These are phyloP conservation scores for Hygrophorus pudorinus DNA, from an alignment of 768 basidiomycete species.

Conservation along the genomic window DNA sequence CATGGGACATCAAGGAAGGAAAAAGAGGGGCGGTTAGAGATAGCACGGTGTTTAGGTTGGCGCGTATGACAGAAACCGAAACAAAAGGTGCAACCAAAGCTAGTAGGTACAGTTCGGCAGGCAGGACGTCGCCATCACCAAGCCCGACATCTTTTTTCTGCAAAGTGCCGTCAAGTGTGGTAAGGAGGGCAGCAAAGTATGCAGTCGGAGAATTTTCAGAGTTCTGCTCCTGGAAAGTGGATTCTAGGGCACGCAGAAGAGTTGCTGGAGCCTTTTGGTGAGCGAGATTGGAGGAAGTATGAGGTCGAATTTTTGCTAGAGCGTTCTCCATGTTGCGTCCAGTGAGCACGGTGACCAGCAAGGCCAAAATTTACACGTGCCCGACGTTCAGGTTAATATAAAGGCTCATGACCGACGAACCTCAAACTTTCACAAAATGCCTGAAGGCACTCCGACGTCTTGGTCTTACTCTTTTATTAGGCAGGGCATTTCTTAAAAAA, in stretches of 20 bases:
- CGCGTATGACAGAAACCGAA: conserved; percentile 66
- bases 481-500: conserved; percentile 21
- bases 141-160: conserved; percentile 42
- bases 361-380: not conserved
- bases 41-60: conserved; percentile 63
- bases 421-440: conserved; percentile 20
- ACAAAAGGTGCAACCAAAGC: conserved; percentile 73
- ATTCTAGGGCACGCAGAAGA: conserved; percentile 77
- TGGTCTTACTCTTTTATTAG: conserved; percentile 66
- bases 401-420: too few relatives aligned
- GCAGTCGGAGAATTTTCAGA: conserved; percentile 71
- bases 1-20: conserved; percentile 49
- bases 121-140: conserved; percentile 66
- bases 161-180: conserved; percentile 71
- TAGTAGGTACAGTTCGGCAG: conserved; percentile 78
- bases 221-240: conserved; percentile 60
- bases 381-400: too few relatives aligned
- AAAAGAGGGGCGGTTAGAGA: conserved; percentile 74
- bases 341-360: not conserved
- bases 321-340: conserved; percentile 44
- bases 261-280: conserved; percentile 88
- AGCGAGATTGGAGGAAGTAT: conserved; percentile 67
- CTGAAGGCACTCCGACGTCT: conserved; percentile 32
- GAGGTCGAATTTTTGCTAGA: conserved; percentile 79
- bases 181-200: conserved; percentile 88